A percentile compares a stretch with the other conserved stretches of the same genome.
phyloP scores from a whole-genome alignment of 345 rosid genomes.

The Lumnitzera littorea region DNA sequence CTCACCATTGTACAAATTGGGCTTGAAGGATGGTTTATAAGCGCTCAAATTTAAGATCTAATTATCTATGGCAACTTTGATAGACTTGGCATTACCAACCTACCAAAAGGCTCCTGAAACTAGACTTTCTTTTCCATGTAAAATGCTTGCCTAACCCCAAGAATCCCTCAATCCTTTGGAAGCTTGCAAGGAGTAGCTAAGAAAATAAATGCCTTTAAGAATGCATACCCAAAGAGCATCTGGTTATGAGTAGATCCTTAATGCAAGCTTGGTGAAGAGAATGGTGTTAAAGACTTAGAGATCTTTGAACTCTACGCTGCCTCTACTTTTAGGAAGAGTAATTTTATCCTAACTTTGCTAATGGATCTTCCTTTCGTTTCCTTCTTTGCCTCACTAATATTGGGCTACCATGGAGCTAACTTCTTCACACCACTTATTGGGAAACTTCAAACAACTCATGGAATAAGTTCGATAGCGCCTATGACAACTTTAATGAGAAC shows the following conservation, averaged over 20 bases:
- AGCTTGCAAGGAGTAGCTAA: neutral
- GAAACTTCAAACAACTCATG: neutral
- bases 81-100: too few relatives aligned
- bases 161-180: neutral
- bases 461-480: neutral
- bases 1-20: too few relatives aligned
- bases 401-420: neutral
- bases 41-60: too few relatives aligned
- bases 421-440: neutral
- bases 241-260: neutral
- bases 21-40: too few relatives aligned
- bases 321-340: neutral
- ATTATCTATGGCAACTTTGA: too few relatives aligned
- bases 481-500: neutral
- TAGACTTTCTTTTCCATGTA: too few relatives aligned
- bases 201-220: neutral
- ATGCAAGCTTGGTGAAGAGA: neutral
- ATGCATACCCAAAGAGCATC: conserved; percentile 1
- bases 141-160: neutral
- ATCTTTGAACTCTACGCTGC: neutral
- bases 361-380: neutral
- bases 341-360: neutral
- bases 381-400: neutral
- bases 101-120: too few relatives aligned
- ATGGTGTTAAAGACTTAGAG: neutral